Evolutionary conservation across 805 yeast species (phyloP), one percentile per base, ranked within the genome.

Genomic region (Wickerhamiella bombiphila): DNA sequence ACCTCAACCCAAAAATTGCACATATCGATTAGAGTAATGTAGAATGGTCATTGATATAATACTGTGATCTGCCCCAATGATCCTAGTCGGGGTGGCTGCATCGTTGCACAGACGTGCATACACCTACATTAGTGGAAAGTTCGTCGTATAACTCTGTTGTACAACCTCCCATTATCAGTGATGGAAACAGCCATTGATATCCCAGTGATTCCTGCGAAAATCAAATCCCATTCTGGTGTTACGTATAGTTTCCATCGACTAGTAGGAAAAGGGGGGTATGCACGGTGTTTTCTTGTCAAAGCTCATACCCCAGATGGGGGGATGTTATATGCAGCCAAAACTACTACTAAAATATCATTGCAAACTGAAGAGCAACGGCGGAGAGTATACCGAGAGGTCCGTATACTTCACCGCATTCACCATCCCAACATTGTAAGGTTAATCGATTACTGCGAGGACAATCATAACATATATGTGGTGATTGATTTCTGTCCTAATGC

Each of bases 401-500:
- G 80, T 54, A 85, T 88, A 47, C 97, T 88, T 58, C 81, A 81
- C 57, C 70, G 79, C 40, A 74, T 88, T 72, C 66, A 70, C 34
- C 96, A 88, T 58, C 72, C 86, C 29, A 81, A 83, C 55, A 76
- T 88, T 49, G 96, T 91, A 43, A 78, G 80, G 54, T 88, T 88
- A 50, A 69, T 80, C 41, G 96, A 91, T 56, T 83, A 95, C 62
- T 85, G 86, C 56, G 96, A 88, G 63, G 95, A 83, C 60, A 91
- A 81, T 51, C 72, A 73, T 38, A 88, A 88, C 52, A 94, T 88
- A 37, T 86, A 86, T 56, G 80, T 88, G 35, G 65, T 91, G 45
- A 68, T 88, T 38, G 97, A 91, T 57, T 80, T 86, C 39, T 88
- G 98, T 59, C 88, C 94, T 21, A 80, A 86, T 57, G 93, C 82